Evolutionary conservation across 2,329 filamentous ascomycete genomes (phyloP).

Genomic region (Intubia oerlemansii): DNA sequence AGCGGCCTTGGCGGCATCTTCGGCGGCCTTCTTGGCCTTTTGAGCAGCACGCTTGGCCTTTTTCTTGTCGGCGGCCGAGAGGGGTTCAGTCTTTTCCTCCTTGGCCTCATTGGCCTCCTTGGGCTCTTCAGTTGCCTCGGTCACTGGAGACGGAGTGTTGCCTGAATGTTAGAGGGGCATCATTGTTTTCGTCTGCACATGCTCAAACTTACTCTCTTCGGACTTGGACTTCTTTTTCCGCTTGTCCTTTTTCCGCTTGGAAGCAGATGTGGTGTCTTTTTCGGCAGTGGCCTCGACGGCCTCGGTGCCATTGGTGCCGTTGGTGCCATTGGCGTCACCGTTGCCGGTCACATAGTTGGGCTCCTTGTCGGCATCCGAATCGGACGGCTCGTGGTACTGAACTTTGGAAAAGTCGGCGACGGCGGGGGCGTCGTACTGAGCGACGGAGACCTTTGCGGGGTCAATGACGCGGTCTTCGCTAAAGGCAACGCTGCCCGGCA

Average conservation of each 20-base stretch:
- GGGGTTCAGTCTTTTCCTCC: background rate
- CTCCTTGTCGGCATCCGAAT: conserved; percentile 22
- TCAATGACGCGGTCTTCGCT: conserved; percentile 20
- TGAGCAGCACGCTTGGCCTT: too few relatives aligned
- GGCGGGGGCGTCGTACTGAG: conserved; percentile 20
- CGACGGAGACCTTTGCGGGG: conserved; percentile 18
- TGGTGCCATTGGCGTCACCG: too few relatives aligned
- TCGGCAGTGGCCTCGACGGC: conserved; percentile 10
- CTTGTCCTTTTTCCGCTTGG: conserved; percentile 2
- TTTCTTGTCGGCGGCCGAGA: too few relatives aligned
- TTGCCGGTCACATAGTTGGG: too few relatives aligned
- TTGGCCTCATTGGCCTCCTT: conserved; percentile 1
- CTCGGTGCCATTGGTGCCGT: too few relatives aligned
- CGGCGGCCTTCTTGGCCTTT: conserved; percentile 1
- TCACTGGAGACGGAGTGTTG: background rate
- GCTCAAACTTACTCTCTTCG: too few relatives aligned
- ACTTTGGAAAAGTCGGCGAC: conserved; percentile 20
- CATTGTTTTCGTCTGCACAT: too few relatives aligned
- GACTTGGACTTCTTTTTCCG: conserved; percentile 2
- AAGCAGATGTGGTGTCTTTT: conserved; percentile 4
- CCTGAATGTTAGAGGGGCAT: too few relatives aligned
- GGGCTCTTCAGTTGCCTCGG: background rate
- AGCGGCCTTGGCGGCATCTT: background rate
- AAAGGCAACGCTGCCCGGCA: conserved; percentile 14
- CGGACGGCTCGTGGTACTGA: conserved; percentile 17